Base-by-base conservation (phyloP, 495 filamentous ascomycete genomes). In the Penicillium antarcticum region DNA sequence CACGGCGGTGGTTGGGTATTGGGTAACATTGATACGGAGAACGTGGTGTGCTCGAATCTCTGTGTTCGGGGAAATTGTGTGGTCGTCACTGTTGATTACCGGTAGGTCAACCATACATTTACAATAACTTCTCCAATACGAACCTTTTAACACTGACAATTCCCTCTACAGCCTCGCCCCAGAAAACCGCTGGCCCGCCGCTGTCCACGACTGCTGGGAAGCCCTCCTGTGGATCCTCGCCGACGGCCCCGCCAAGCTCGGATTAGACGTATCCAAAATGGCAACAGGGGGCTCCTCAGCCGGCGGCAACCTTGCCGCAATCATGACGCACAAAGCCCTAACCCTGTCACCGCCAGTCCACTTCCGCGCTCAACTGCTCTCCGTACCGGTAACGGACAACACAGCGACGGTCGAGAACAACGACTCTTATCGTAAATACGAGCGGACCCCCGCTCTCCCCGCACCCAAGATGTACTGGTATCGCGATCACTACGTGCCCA, bases 1-100 rank as follows among this genome's bases (percentile, higher is more conserved):
- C 80, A 84, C 50, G 80, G 80, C 12, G 80, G 79, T 3, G 80
- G 80, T 10, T 83, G 80, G 80, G 80, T 83, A 9, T 51, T 83
- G 38, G 80, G 80, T 0, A 80, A 76, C 35, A 81, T 83, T 35
- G 71, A 82, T 38, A 82, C 80, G 1, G 79, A 82, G 63, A 83
- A 82, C 45, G 70, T 73, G 18, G 77, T 83, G n/a, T 80, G 76
- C 45, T 74, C 76, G 35, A 75, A 82, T 54, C 58, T 83, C 11
- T 81, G 79, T 50, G 63, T 62, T 23, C 63, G 78, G 18, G 73
- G 69, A 1, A 70, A 69, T 14, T 78, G 74, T 47, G 78, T 81
- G 1, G 79, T 82, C 13, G 65, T 83, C 11, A 75, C 73, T 5
- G 77, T 81, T 2, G 79, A 83, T 51, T 83, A 82, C 51, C 69